Evolutionary conservation across 208 protist genomes (phyloP), one percentile per base, ranked within the genome.

Genomic region (Trypanosoma melophagium): DNA sequence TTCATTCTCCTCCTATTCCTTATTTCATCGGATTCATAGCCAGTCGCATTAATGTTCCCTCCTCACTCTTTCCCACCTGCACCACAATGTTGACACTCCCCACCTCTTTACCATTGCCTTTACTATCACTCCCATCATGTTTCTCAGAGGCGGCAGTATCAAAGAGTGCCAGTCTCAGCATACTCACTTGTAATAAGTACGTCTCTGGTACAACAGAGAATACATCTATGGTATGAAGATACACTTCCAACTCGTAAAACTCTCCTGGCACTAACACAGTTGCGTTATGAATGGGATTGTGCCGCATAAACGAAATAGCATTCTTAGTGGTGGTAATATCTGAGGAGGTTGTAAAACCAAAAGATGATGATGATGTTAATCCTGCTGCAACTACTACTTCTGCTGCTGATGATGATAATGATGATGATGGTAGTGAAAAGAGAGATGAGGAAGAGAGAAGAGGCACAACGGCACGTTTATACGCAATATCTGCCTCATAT

Each of bases 171-270:
- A 89, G 44, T 9, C 66, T 54, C 54, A 92, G 59, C 31, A 86
- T 41, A 51, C 86, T 76, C 21, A 88, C 76, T 53, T 92, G 86
- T 13, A 83, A 60, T 3, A 89, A 51, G 57, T 89, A 83, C 70
- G 88, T 88, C 60, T 75, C 71, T 28, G 28, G 28, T 5, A 79
- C 71, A 21, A 82, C 45, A 1, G 7, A 49, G 0, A 61, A 62
- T 21, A 76, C 16, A 47, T 66, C 59, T 64, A 77, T 62, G 16
- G 19, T 51, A 60, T 54, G 19, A 65, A 75, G n/a, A 76, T 73
- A 13, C 19, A 69, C 35, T 7, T 69, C 40, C 54, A 77, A 28
- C 28, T 28, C 45, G 56, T 74, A 71, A 38, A 47, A 35, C 17
- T 50, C 57, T 16, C 52, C 60, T 51, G 66, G 28, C 2, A 19